Evolutionary conservation across 2,329 filamentous ascomycete species (phyloP).

Genomic region (Neophaeococcomyces aloes): DNA sequence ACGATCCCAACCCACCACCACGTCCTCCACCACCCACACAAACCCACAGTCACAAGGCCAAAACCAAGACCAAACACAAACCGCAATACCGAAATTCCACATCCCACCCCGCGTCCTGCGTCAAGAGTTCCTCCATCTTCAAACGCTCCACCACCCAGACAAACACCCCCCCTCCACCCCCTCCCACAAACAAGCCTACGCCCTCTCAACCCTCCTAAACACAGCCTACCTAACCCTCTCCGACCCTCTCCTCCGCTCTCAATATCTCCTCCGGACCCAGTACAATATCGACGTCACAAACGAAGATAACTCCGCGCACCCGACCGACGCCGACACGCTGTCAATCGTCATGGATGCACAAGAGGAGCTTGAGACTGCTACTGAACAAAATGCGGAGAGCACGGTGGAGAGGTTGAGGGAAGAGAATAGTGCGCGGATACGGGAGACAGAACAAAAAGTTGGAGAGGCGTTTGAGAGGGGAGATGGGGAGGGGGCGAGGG

Average conservation of each 20-base stretch:
- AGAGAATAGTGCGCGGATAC: constrained; percentile 60
- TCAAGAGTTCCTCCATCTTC: constrained; percentile 75
- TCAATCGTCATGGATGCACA: constrained; percentile 79
- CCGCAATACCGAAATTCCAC: no score
- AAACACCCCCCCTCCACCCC: constrained; percentile 36
- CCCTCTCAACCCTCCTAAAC: constrained; percentile 73
- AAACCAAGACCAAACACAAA: no score
- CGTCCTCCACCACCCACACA: constrained; percentile 5
- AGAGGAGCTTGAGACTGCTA: constrained; percentile 57
- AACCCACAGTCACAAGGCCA: no score
- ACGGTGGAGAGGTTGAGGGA: constrained; percentile 54
- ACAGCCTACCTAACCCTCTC: constrained; percentile 79
- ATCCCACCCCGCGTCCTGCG: constrained; percentile 62
- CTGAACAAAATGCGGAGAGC: constrained; percentile 41
- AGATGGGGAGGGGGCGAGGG: constrained; percentile 55
- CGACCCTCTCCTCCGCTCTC: constrained; percentile 69
- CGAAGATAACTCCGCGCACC: constrained; percentile 63
- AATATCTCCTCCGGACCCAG: constrained; percentile 62
- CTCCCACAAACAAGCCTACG: constrained; percentile 56
- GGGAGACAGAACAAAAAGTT: constrained; percentile 51
- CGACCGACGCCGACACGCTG: constrained; percentile 60
- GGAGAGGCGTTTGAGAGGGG: constrained; percentile 55
- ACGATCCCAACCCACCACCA: no score
- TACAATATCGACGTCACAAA: constrained; percentile 63
- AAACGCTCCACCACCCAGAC: constrained; percentile 44